Evolutionary conservation across 2,329 filamentous ascomycete genomes (phyloP).

Genomic region (Fusarium avenaceum): DNA sequence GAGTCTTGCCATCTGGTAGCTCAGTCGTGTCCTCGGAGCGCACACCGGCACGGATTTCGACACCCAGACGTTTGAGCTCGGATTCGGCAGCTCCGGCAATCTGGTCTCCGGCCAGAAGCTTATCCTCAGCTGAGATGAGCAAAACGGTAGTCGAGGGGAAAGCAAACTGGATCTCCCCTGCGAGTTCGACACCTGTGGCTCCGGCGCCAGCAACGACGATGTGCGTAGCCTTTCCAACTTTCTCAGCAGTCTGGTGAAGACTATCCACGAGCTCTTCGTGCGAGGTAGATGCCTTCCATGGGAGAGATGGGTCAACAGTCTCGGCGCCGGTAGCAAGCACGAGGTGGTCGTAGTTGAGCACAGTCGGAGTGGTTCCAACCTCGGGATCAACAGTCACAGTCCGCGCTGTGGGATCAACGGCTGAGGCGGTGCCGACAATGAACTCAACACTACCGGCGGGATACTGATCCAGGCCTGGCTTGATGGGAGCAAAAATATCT

Average conservation of each 20-base stretch:
- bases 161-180: conserved; percentile 67
- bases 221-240: conserved; percentile 61
- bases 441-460: conserved; percentile 64
- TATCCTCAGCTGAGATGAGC: conserved; percentile 59
- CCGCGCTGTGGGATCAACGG: conserved; percentile 56
- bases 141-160: conserved; percentile 65
- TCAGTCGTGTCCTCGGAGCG: conserved; percentile 56
- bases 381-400: conserved; percentile 58
- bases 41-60: conserved; percentile 61
- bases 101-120: conserved; percentile 61
- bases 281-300: conserved; percentile 66
- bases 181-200: conserved; percentile 68
- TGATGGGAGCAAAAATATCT: conserved; percentile 64
- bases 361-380: conserved; percentile 17
- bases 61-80: conserved; percentile 67
- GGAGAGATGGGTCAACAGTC: conserved; percentile 56
- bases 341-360: conserved; percentile 66
- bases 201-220: conserved; percentile 71
- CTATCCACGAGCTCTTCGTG: conserved; percentile 60
- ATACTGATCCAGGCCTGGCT: conserved; percentile 64
- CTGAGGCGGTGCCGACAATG: conserved; percentile 63
- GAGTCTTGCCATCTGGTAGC: conserved; percentile 60
- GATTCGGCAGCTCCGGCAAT: conserved; percentile 58
- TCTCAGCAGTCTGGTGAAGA: conserved; percentile 58
- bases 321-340: conserved; percentile 69